Evolutionary conservation across 768 basidiomycete genomes (phyloP), one percentile per base, ranked within the genome.

Genomic region (Strobilomyces dryophilus): DNA sequence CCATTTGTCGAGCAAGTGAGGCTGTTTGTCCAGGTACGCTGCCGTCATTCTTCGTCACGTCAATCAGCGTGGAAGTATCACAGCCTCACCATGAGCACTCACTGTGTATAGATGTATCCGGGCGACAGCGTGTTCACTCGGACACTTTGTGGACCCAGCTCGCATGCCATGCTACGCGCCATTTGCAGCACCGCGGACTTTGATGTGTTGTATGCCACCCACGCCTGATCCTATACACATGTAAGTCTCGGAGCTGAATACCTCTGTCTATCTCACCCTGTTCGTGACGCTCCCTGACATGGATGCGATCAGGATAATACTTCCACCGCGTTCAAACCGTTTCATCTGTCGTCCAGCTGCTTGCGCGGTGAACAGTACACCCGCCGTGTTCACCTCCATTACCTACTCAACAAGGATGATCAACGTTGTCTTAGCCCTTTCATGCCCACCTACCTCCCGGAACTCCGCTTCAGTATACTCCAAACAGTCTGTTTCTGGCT

Each of bases 151-250:
- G 63, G 70, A 3, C 85, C 89, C 2, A 91, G 76, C 63, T 91
- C 89, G 62, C 86, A 89, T 3, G 88, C 88, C 86, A 91, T 85
- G 65, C 84, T 87, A 39, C 89, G 80, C 7, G 76, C 82, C 86
- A 89, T 88, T 69, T 91, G 88, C 39, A 89, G 68, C 15, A 91
- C 87, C 4, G 82, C 88, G 1, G 84, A 80, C 69, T 91, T 90
- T 71, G 84, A 86, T 45, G 79, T 76, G 69, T 89, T 89, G 71
- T 90, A 90, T 14, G 85, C 79, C 45, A 83, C 78, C 87, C 85
- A 89, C 1, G 82, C 79, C 58, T 87, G 85, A 57, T 82, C 86
- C 88, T 87, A 56, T 26, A 17, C 43, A 3, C 21, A 2, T 7
- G 15, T 49, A 14, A 56, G 51, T 52, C 17, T 26, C 49, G 17